phyloP scores from a whole-genome alignment of 495 filamentous ascomycete species.

The Friedmanniomyces endolithicus region DNA sequence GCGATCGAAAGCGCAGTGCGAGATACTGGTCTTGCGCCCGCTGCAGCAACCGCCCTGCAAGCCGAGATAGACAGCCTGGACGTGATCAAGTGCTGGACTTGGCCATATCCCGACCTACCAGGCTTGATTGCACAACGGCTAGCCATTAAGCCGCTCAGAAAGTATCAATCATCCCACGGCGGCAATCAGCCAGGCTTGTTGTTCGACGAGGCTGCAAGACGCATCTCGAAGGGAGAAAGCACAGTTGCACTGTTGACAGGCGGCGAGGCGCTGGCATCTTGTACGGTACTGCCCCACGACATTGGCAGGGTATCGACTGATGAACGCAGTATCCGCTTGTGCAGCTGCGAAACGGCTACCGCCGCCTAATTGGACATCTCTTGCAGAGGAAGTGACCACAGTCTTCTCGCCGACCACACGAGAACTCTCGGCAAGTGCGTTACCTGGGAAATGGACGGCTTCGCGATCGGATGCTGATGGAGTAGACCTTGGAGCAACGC shows the following conservation, averaged over 20 bases:
- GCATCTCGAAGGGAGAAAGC: constrained; percentile 35
- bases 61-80: constrained; percentile 40
- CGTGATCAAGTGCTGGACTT: constrained; percentile 47
- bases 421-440: constrained; percentile 29
- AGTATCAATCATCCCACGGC: constrained; percentile 39
- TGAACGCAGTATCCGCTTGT: constrained; percentile 24
- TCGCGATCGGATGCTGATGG: constrained; percentile 7
- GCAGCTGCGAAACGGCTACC: constrained; percentile 31
- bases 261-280: constrained; percentile 44
- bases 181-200: constrained; percentile 43
- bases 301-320: background rate
- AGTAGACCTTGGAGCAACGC: constrained; percentile 33
- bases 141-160: constrained; percentile 26
- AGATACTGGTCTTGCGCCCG: constrained; percentile 28
- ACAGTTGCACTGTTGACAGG: constrained; percentile 43
- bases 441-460: constrained; percentile 12
- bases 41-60: constrained; percentile 25
- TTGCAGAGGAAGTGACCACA: constrained; percentile 27
- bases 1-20: constrained; percentile 35
- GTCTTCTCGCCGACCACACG: constrained; percentile 31
- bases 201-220: constrained; percentile 43
- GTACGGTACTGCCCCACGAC: constrained; percentile 25
- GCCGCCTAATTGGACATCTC: constrained; percentile 37
- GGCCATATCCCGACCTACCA: constrained; percentile 43
- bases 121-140: constrained; percentile 34